Evolutionary conservation across 1,139 yeast genomes (phyloP), one percentile per base, ranked within the genome.

Genomic region (Yarrowia galli): DNA sequence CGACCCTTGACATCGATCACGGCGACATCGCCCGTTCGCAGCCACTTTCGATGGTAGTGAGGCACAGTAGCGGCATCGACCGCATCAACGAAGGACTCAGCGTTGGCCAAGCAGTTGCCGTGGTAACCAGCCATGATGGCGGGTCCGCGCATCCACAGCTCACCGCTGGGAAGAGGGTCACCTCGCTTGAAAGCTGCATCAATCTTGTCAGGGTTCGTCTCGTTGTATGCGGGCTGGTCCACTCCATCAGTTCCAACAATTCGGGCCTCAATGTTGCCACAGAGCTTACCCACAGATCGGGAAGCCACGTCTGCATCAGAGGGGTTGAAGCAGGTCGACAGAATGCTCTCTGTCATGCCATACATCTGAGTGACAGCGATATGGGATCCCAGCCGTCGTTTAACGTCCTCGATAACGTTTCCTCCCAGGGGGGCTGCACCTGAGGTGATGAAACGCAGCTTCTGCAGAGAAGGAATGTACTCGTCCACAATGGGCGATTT

Each of bases 11-110:
- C 74, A 56, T 82, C 84, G 63, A 89, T 78, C 49, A 79, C 79
- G 3, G 89, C 93, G 70, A 89, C 85, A 77, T 90, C 97, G 65
- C 97, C 97, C 5, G 96, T 90, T 53, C 83, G 80, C 78, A 89
- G 87, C 92, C 93, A 91, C 43, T 53, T 36, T 8, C 91, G 90
- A 35, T 89, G 89, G 51, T 58, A 58, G 18, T 58, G 64, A 5
- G 66, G 66, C 23, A 61, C 66, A 4, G 25, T 1, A 10, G 54
- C 46, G 13, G 66, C 54, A 25, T 48, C 56, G 0, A 89, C 85
- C 40, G 87, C 89, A 42, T 79, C 77, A 3, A 81, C 81, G 28
- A 80, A 75, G 69, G 86, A 87, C 65, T 88, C 74, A 2, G 85
- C 81, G 45, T 81, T 86, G 45, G 87, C 89, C 40, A 79, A 77